These are phyloP conservation scores for Cyclospora cayetanensis DNA, from an alignment of 169 alveolate species.

Conservation along the genomic window DNA sequence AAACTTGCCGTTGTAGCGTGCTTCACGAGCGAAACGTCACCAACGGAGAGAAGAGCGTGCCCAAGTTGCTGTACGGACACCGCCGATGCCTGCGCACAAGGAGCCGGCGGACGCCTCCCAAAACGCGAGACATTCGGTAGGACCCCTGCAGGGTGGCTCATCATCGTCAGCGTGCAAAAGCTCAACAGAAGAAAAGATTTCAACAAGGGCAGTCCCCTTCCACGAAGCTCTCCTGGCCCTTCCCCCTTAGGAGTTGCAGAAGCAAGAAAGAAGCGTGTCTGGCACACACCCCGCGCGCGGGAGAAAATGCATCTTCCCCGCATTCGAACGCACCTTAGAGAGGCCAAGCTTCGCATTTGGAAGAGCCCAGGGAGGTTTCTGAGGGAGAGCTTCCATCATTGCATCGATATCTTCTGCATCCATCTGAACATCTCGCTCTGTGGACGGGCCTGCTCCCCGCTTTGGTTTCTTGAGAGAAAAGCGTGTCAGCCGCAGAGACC, in stretches of 20 bases:
- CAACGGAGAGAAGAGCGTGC: constrained; percentile 20
- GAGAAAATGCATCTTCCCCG: too few species aligned
- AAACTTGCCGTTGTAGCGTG: constrained; percentile 34
- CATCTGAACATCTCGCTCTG: not conserved
- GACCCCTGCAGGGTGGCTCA: too few species aligned
- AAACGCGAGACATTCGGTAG: too few species aligned
- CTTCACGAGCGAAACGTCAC: constrained; percentile 7
- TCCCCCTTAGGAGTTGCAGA: not conserved
- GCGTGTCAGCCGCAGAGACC: constrained; percentile 11
- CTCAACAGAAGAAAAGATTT: too few species aligned
- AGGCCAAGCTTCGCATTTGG: constrained; percentile 27
- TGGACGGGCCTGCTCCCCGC: not conserved
- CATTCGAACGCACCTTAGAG: not conserved
- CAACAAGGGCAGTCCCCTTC: too few species aligned
- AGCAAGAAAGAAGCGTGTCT: too few species aligned
- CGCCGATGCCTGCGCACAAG: constrained; percentile 23
- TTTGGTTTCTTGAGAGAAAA: not conserved
- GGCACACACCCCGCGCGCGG: too few species aligned
- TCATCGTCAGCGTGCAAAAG: too few species aligned
- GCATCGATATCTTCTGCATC: constrained; percentile 29
- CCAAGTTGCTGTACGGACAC: constrained; percentile 61
- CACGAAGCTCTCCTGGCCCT: too few species aligned
- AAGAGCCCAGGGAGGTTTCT: constrained; percentile 17
- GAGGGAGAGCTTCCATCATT: constrained; percentile 16
- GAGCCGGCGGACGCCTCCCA: too few species aligned